Conservation (phyloP, 2,329 filamentous ascomycete genomes). For the Hypoxylon sp. region DNA sequence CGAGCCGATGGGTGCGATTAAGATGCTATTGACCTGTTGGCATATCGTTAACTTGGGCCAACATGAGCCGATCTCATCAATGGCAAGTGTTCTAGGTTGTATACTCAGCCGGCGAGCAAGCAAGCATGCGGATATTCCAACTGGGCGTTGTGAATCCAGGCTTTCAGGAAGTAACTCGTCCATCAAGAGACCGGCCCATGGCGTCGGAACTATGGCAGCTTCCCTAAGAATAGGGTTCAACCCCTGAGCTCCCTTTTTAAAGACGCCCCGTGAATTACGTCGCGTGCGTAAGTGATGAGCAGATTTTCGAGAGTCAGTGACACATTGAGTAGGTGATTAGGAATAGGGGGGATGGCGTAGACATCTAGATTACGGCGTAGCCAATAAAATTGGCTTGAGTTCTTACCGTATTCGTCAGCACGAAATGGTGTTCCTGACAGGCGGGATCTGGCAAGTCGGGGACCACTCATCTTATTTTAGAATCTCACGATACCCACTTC, state of each 20-base stretch:
- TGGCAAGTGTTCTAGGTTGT: not conserved
- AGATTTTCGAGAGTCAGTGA: conserved; percentile 2
- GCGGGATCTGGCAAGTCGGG: conserved; percentile 7
- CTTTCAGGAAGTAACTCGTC: not conserved
- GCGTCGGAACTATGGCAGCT: not conserved
- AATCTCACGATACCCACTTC: conserved; percentile 9
- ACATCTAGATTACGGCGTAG: conserved; percentile 2
- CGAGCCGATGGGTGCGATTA: not conserved
- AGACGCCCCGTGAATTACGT: not conserved
- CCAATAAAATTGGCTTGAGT: conserved; percentile 6
- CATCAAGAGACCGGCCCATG: not conserved
- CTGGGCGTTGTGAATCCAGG: not conserved
- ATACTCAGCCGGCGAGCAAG: not conserved
- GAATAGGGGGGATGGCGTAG: conserved; percentile 4
- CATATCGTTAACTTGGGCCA: not conserved
- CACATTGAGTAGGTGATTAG: conserved; percentile 1
- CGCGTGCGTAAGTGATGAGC: not conserved
- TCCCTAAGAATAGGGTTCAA: not conserved
- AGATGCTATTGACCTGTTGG: not conserved
- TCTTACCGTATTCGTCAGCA: conserved; percentile 14
- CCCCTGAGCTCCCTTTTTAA: not conserved
- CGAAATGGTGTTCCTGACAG: conserved; percentile 2
- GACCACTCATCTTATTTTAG: conserved; percentile 3
- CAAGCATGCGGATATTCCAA: not conserved
- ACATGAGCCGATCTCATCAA: not conserved